Conservation (phyloP, 1,284 basidiomycete genomes). For the Rhizoctonia solani region DNA sequence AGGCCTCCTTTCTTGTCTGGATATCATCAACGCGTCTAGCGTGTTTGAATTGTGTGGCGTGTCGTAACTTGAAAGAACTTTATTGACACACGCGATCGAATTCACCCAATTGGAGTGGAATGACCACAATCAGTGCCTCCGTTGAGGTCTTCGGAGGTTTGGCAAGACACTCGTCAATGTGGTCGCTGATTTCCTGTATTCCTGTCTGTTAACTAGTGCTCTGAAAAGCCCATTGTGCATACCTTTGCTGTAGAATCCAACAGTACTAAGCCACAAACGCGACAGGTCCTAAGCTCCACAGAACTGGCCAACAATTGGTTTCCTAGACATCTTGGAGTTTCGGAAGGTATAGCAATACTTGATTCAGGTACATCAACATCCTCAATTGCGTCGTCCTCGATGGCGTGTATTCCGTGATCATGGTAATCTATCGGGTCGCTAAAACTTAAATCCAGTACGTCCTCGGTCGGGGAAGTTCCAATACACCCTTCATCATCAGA, state of each 20-base stretch:
- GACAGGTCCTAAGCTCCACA: constrained; percentile 40
- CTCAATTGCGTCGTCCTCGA: constrained; percentile 38
- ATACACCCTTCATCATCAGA: constrained; percentile 15
- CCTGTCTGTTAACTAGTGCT: constrained; percentile 2
- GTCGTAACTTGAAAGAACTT: no score
- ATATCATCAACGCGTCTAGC: constrained; percentile 86
- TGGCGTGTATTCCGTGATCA: constrained; percentile 51
- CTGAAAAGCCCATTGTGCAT: not conserved
- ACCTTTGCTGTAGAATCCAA: constrained; percentile 42
- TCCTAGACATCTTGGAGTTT: constrained; percentile 8
- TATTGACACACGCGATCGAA: no score
- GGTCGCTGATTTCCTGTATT: constrained; percentile 4
- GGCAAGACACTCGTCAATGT: constrained; percentile 5
- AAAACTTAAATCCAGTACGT: constrained; percentile 11
- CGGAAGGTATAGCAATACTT: constrained; percentile 34
- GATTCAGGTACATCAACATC: constrained; percentile 35
- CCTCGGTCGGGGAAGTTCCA: not conserved
- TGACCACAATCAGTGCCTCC: no score
- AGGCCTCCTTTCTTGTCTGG: constrained; percentile 75
- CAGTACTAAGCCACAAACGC: constrained; percentile 42
- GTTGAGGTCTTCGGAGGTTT: not conserved
- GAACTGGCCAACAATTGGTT: constrained; percentile 29
- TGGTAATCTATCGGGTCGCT: constrained; percentile 55
- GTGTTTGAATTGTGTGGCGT: constrained; percentile 53
- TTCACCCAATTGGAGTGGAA: no score